These are phyloP conservation scores for Coemansia sp. DNA, from an alignment of 192 early-diverging fungal genomes.

Conservation along the genomic window DNA sequence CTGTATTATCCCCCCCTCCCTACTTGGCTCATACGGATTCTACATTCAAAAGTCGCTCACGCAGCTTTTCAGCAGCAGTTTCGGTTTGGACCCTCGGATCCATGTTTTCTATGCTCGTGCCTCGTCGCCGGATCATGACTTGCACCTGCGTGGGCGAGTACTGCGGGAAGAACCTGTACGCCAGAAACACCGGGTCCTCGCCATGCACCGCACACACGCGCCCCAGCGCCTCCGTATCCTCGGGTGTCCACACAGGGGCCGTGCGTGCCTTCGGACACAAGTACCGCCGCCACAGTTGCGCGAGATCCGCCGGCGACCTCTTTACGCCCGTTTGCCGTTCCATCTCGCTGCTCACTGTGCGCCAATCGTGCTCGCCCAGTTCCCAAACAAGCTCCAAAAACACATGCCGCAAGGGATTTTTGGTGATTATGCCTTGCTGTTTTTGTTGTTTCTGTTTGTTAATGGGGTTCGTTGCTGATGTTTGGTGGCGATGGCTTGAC, in stretches of 20 bases:
- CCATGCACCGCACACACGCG: conserved; percentile 18
- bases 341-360: conserved; percentile 15
- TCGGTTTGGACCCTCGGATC: conserved; percentile 7
- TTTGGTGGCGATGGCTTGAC: neutral
- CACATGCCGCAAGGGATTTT: too few species aligned
- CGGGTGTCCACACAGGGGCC: conserved; percentile 23
- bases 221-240: conserved; percentile 4
- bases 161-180: conserved; percentile 43
- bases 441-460: neutral
- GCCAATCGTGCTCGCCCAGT: conserved; percentile 32
- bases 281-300: conserved; percentile 5
- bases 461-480: neutral
- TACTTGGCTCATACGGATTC: too few species aligned
- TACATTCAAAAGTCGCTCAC: too few species aligned
- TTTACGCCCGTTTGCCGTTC: neutral
- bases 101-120: neutral
- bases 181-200: conserved; percentile 29
- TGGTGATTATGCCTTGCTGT: too few species aligned
- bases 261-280: conserved; percentile 22
- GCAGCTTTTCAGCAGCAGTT: too few species aligned
- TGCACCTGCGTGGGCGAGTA: conserved; percentile 21
- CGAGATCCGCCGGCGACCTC: neutral
- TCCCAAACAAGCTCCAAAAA: conserved; percentile 5
- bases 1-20: too few species aligned
- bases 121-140: conserved; percentile 6